These are phyloP conservation scores for Skeletonema tropicum DNA, from an alignment of 108 stramenopile species.

Conservation along the genomic window DNA sequence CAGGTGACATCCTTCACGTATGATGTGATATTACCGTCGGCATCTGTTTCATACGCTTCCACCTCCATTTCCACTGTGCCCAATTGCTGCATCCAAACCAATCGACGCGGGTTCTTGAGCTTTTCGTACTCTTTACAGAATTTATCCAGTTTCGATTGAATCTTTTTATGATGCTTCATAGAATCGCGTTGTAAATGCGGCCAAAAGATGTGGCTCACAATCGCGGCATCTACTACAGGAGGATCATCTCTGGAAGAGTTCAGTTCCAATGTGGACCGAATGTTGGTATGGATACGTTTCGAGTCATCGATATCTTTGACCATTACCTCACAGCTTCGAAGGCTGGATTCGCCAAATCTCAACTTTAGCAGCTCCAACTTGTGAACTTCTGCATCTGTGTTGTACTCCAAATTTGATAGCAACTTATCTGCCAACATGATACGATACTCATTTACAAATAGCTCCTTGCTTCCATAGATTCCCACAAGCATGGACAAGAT, in stretches of 20 bases:
- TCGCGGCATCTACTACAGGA: conserved; percentile 76
- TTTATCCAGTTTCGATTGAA: conserved; percentile 68
- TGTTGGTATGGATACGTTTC: conserved; percentile 88
- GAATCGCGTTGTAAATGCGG: conserved; percentile 81
- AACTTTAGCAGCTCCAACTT: conserved; percentile 96
- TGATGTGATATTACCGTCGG: conserved; percentile 50
- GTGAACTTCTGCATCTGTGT: conserved; percentile 93
- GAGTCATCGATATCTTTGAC: conserved; percentile 96
- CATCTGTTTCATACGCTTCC: conserved; percentile 75
- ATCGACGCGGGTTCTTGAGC: conserved; percentile 92
- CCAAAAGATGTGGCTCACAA: conserved; percentile 97
- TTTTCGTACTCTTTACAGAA: conserved; percentile 78
- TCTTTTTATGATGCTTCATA: conserved; percentile 83
- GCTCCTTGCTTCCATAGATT: conserved; percentile 97
- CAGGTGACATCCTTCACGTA: conserved; percentile 81
- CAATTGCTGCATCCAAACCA: conserved; percentile 88
- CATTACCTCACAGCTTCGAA: conserved; percentile 98
- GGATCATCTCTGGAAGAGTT: conserved; percentile 35
- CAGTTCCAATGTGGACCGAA: conserved; percentile 60
- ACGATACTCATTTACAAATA: conserved; percentile 97
- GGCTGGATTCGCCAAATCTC: conserved; percentile 91
- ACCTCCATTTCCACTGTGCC: conserved; percentile 92
- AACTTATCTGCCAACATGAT: conserved; percentile 97
- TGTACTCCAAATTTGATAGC: conserved; percentile 81
- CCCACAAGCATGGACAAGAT: conserved; percentile 96